These are phyloP conservation scores for Coffea humblotiana DNA, from an alignment of 305 asterid species.

Conservation along the genomic window DNA sequence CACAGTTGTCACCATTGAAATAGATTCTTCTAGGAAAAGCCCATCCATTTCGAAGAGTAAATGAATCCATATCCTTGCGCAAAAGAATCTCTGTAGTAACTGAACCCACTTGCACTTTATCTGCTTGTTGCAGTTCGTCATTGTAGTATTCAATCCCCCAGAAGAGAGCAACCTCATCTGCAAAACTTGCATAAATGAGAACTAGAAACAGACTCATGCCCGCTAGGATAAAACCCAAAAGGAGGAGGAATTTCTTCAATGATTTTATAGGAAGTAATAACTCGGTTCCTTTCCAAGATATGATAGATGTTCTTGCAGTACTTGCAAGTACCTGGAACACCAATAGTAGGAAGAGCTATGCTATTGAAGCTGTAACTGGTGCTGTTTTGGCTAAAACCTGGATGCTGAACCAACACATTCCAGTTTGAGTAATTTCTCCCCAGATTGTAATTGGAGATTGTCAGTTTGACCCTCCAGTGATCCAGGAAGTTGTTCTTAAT, in stretches of 20 bases:
- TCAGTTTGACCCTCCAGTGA: slow-evolving; percentile 69
- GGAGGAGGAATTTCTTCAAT: not conserved
- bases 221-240: not conserved
- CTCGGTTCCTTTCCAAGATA: not conserved
- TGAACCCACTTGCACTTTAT: slow-evolving; percentile 46
- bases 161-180: slow-evolving; percentile 63
- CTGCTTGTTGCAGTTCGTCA: slow-evolving; percentile 38
- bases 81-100: slow-evolving; percentile 62
- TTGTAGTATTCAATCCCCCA: slow-evolving; percentile 57
- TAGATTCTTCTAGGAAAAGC: slow-evolving; percentile 65
- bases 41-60: slow-evolving; percentile 69
- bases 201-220: not conserved
- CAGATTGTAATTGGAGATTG: slow-evolving; percentile 57
- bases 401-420: slow-evolving; percentile 68
- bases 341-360: slow-evolving; percentile 40
- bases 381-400: slow-evolving; percentile 45
- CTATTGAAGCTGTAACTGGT: slow-evolving; percentile 49
- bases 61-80: slow-evolving; percentile 44
- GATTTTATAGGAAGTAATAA: not conserved
- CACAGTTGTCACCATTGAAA: slow-evolving; percentile 66
- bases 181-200: slow-evolving; percentile 16
- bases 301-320: not conserved
- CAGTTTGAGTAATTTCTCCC: slow-evolving; percentile 57
- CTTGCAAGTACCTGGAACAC: slow-evolving; percentile 39
- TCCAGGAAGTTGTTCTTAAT: slow-evolving; percentile 46